phyloP scores from a whole-genome alignment of 75 land plant genomes.

The Gnetum montanum region DNA sequence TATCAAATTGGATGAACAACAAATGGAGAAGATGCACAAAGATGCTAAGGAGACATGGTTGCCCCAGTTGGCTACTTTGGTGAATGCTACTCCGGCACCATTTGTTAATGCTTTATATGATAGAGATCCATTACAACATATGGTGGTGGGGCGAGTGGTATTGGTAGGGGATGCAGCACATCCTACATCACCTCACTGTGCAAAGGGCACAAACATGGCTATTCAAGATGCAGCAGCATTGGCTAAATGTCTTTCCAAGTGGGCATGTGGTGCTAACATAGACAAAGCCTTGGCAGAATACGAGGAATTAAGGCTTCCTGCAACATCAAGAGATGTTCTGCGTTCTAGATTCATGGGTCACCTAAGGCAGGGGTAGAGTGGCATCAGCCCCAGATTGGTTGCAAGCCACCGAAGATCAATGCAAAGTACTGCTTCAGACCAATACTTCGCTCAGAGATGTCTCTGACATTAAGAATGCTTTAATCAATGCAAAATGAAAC shows the following conservation, averaged over 20 bases:
- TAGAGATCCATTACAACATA: too few species aligned
- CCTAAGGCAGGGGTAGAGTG: conserved; percentile 75
- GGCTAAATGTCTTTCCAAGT: conserved; percentile 45
- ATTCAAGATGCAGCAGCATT: conserved; percentile 62
- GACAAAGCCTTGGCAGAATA: conserved; percentile 50
- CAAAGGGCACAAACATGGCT: conserved; percentile 91
- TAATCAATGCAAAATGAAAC: too few species aligned
- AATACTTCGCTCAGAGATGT: too few species aligned
- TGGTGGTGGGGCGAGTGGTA: conserved; percentile 58
- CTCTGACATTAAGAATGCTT: too few species aligned
- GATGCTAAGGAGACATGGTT: conserved; percentile 49
- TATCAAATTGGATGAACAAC: too few species aligned
- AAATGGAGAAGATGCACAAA: conserved; percentile 42
- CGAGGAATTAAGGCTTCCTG: conserved; percentile 35
- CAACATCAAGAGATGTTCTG: conserved; percentile 41
- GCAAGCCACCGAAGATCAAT: too few species aligned
- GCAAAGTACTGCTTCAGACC: too few species aligned
- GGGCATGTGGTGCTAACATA: too few species aligned
- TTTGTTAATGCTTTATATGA: conserved; percentile 76
- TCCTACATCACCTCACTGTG: conserved; percentile 79
- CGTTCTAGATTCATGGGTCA: conserved; percentile 55
- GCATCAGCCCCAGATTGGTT: too few species aligned
- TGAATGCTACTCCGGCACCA: conserved; percentile 59
- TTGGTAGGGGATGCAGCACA: conserved; percentile 87
- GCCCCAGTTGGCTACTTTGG: conserved; percentile 46